Conservation (phyloP, 2,329 filamentous ascomycete species). For the Aspergillus sp. region DNA sequence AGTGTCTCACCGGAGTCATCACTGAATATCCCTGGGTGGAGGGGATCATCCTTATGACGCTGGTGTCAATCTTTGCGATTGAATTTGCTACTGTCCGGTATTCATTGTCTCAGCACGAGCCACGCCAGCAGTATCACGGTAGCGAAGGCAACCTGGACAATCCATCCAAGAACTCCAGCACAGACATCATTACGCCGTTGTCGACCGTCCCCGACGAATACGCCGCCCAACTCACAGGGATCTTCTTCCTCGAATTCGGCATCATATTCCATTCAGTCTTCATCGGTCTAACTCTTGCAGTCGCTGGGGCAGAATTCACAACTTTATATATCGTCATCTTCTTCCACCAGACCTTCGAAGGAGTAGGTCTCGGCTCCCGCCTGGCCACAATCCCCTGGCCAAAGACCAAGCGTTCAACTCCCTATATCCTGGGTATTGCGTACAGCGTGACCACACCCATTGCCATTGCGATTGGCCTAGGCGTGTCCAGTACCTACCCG, state of each 20-base stretch:
- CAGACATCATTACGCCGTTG: slow-evolving; percentile 48
- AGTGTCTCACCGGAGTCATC: slow-evolving; percentile 66
- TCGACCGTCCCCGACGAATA: slow-evolving; percentile 46
- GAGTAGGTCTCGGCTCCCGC: slow-evolving; percentile 82
- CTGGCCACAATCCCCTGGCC: slow-evolving; percentile 79
- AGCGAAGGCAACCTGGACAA: slow-evolving; percentile 70
- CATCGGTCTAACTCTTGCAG: slow-evolving; percentile 77
- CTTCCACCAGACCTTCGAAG: slow-evolving; percentile 94
- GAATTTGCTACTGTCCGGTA: slow-evolving; percentile 80
- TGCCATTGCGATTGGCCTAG: slow-evolving; percentile 80
- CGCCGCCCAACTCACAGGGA: slow-evolving; percentile 74
- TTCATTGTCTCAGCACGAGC: slow-evolving; percentile 64
- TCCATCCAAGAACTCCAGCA: no score
- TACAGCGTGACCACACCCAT: slow-evolving; percentile 82
- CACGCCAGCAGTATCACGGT: no score
- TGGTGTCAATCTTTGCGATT: slow-evolving; percentile 84
- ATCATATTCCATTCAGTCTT: slow-evolving; percentile 94
- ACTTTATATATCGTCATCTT: slow-evolving; percentile 67
- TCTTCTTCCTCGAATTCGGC: slow-evolving; percentile 94
- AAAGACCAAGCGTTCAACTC: slow-evolving; percentile 65
- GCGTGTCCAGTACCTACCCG: slow-evolving; percentile 65
- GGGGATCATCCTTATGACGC: slow-evolving; percentile 80
- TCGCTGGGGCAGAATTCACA: slow-evolving; percentile 59
- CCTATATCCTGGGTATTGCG: slow-evolving; percentile 69
- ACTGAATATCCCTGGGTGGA: slow-evolving; percentile 79